Evolutionary conservation across 1,284 basidiomycete species (phyloP), one percentile per base, ranked within the genome.

Genomic region (Ustilago nuda): DNA sequence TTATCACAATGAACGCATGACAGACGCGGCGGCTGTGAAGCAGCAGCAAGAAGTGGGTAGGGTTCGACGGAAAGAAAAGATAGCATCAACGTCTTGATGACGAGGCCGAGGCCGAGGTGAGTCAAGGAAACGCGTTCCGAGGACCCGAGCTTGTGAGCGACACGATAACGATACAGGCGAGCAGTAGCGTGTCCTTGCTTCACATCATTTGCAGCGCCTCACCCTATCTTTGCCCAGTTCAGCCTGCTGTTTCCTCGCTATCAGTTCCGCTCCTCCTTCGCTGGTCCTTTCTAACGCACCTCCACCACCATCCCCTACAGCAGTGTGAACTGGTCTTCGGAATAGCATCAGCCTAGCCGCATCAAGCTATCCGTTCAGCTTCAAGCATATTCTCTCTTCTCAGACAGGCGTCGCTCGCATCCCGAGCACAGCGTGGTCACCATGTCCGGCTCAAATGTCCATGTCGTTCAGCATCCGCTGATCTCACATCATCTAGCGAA

Each of bases 401-500:
- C 35, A 23, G 30, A 17, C 19, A 32, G 17, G 30, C 30, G 8
- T 17, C 8, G 23, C 48, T 41, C 33, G 2, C 32, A 19, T 56
- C 37, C 54, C 30, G 9, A 54, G 32, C 45, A 39, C 11, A 33
- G 12, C 50, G 35, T 37, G 35, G 36, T 43, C 61, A 58, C 33
- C 45, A 80, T 66, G 64, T 66, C 77, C 12, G 15, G 13, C 32
- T 70, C 69, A 7, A 80, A 79, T 43, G 53, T 81, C 35, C 72
- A 75, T 50, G 66, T 79, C 48, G 76, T 83, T 37, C 45, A 58
- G 43, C 81, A 83, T 66, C 81, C 81, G 13, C 60, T 83, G 39
- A 68, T 81, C 61, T 72, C 74, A 56, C 78, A 80, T 68, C 78
- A 83, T 43, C 52, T 79, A 48, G 72, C 72, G 17, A 77, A 78